Conservation (phyloP, 305 asterid species). For the Rubia tinctorum region DNA sequence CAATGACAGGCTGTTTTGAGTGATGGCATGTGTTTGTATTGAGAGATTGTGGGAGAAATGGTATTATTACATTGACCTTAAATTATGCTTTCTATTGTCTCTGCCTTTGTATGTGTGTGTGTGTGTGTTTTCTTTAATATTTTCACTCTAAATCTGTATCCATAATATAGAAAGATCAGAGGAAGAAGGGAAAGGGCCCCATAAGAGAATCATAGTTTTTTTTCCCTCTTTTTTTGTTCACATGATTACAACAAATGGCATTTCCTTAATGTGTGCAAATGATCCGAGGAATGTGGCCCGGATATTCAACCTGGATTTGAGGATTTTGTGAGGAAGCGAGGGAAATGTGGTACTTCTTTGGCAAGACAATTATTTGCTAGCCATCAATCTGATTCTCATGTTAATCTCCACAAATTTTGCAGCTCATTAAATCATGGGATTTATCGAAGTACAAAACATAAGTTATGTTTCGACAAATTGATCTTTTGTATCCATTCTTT, state of each 20-base stretch:
- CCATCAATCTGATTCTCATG: neutral
- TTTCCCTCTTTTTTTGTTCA: neutral
- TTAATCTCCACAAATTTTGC: neutral
- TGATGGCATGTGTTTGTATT: conserved; percentile 22
- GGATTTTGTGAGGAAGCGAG: conserved; percentile 26
- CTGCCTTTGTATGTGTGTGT: neutral
- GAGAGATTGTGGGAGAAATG: conserved; percentile 20
- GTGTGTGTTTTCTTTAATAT: neutral
- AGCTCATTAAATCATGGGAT: conserved; percentile 18
- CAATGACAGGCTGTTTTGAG: conserved; percentile 24
- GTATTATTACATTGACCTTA: conserved; percentile 11
- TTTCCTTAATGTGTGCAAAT: conserved; percentile 8
- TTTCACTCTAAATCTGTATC: neutral
- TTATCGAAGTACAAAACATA: conserved; percentile 9
- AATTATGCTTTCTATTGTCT: conserved; percentile 12
- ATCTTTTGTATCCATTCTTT: neutral
- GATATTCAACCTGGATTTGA: conserved; percentile 22
- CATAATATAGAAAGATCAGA: neutral
- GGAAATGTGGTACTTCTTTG: conserved; percentile 13
- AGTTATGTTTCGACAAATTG: neutral
- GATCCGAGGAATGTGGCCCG: conserved; percentile 18
- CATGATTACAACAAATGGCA: conserved; percentile 20
- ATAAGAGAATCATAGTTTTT: conserved; percentile 9
- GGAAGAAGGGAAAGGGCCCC: conserved; percentile 6
- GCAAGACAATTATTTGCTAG: conserved; percentile 1